Conservation (phyloP, 1,139 yeast genomes). For the Suhomyces maxii region DNA sequence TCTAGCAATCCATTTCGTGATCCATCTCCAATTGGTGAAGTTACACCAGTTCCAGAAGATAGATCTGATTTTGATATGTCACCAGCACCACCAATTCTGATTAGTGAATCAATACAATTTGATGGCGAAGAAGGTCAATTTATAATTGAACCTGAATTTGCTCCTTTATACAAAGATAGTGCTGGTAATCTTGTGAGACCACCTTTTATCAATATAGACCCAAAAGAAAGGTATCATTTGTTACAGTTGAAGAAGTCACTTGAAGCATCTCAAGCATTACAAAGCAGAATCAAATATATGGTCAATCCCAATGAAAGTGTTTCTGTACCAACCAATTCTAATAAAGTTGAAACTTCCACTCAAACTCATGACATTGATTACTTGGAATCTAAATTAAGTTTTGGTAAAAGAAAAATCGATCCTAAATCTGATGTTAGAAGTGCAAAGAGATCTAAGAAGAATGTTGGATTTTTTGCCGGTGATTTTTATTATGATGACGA, state of each 20-base stretch:
- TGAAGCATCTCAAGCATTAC: slow-evolving; percentile 37
- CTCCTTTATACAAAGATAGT: slow-evolving; percentile 36
- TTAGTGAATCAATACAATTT: not conserved
- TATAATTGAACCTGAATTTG: slow-evolving; percentile 30
- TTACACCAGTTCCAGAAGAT: slow-evolving; percentile 4
- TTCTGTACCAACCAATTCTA: slow-evolving; percentile 14
- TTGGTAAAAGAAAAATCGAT: slow-evolving; percentile 11
- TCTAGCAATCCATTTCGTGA: slow-evolving; percentile 5
- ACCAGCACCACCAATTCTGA: not conserved
- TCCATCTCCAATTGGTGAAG: slow-evolving; percentile 12
- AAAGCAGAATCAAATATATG: slow-evolving; percentile 38
- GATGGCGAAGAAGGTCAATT: slow-evolving; percentile 8
- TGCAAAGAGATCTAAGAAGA: slow-evolving; percentile 19
- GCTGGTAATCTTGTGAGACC: slow-evolving; percentile 46
- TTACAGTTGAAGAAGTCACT: slow-evolving; percentile 41
- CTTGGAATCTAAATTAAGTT: slow-evolving; percentile 27
- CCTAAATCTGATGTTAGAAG: slow-evolving; percentile 4
- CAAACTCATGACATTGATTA: slow-evolving; percentile 40
- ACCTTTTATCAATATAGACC: slow-evolving; percentile 49
- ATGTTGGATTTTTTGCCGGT: slow-evolving; percentile 33
- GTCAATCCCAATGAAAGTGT: slow-evolving; percentile 43
- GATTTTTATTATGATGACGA: slow-evolving; percentile 38
- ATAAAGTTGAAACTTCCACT: slow-evolving; percentile 41
- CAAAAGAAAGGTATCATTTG: slow-evolving; percentile 44
- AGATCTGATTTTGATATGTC: not conserved